phyloP scores from a whole-genome alignment of 1,139 yeast genomes.

The Saccharomyces uvarum region DNA sequence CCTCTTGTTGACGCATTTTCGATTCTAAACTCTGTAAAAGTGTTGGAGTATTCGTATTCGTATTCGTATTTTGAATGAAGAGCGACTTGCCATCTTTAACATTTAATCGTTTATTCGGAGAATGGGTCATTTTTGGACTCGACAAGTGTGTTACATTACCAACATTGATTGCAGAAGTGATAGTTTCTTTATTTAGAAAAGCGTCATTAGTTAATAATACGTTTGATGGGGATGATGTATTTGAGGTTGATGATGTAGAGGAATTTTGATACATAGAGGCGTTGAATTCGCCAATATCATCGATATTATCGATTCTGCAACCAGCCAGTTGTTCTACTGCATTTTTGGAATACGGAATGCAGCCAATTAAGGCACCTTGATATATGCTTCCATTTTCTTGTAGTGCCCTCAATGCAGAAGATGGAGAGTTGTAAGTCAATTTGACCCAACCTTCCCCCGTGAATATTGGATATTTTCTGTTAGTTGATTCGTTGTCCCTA shows the following conservation, averaged over 20 bases:
- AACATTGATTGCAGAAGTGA: not conserved
- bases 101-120: constrained; percentile 13
- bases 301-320: constrained; percentile 42
- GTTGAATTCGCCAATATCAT: constrained; percentile 45
- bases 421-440: constrained; percentile 67
- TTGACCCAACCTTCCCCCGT: constrained; percentile 87
- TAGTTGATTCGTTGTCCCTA: not conserved
- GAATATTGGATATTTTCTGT: constrained; percentile 51
- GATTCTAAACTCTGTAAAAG: constrained; percentile 31
- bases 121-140: not conserved
- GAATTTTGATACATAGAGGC: not conserved
- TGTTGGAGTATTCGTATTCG: constrained; percentile 14
- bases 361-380: constrained; percentile 69
- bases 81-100: constrained; percentile 28
- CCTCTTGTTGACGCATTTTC: constrained; percentile 29
- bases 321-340: constrained; percentile 59
- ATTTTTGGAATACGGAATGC: constrained; percentile 57
- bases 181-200: not conserved
- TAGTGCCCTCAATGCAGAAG: constrained; percentile 74
- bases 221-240: not conserved
- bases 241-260: not conserved
- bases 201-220: not conserved
- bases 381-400: constrained; percentile 71
- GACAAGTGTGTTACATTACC: not conserved
- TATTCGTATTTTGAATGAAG: constrained; percentile 26